These are phyloP conservation scores for Phytopythium vexans DNA, from an alignment of 352 stramenopile species.

Conservation along the genomic window DNA sequence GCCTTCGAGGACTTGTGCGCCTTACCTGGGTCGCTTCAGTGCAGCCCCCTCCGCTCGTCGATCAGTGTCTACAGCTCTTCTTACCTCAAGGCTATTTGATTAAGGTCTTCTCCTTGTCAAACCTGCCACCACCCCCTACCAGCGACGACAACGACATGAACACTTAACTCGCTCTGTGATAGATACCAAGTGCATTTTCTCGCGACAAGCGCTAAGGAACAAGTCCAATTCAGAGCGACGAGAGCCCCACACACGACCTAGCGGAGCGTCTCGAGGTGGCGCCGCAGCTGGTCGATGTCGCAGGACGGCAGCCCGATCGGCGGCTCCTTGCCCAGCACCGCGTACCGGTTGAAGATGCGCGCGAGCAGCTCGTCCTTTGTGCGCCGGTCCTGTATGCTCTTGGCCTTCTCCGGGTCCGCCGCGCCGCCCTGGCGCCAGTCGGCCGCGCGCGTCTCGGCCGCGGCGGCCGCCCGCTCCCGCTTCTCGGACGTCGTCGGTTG, in stretches of 20 bases:
- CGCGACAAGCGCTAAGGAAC: too few species aligned
- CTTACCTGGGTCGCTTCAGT: too few species aligned
- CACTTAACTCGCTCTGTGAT: too few species aligned
- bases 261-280: slow-evolving; percentile 70
- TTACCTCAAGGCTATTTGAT: too few species aligned
- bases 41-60: too few species aligned
- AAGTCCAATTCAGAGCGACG: too few species aligned
- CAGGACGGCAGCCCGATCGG: slow-evolving; percentile 80
- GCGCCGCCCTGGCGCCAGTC: slow-evolving; percentile 79
- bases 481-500: slow-evolving; percentile 68
- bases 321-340: slow-evolving; percentile 65
- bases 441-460: slow-evolving; percentile 58
- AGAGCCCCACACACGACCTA: slow-evolving; percentile 1
- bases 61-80: too few species aligned
- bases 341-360: slow-evolving; percentile 80
- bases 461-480: slow-evolving; percentile 48
- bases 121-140: too few species aligned
- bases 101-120: too few species aligned
- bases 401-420: slow-evolving; percentile 61
- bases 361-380: slow-evolving; percentile 84
- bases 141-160: too few species aligned
- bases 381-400: slow-evolving; percentile 54
- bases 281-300: slow-evolving; percentile 70
- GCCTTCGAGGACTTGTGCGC: too few species aligned
- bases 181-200: too few species aligned